Percentiles rank a stretch among this genome's conserved stretches.
Conservation (phyloP, 768 basidiomycete species). For the Rhodocollybia butyracea region DNA sequence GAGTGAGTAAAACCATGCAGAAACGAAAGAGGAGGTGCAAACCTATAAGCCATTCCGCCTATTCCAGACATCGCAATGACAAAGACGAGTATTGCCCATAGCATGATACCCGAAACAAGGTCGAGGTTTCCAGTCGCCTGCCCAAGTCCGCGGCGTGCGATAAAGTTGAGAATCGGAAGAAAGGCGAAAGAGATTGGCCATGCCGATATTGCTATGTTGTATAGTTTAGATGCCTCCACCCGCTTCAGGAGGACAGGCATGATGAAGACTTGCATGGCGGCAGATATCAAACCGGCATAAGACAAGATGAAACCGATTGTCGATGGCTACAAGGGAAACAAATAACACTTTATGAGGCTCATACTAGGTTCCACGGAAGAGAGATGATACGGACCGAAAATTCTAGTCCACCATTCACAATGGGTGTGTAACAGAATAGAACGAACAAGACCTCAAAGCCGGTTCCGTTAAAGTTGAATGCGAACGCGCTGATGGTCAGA, state of each 20-base stretch:
- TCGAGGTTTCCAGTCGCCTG: background rate
- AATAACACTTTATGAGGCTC: background rate
- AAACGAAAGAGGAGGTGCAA: background rate
- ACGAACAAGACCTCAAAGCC: slow-evolving; percentile 69
- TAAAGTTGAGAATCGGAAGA: slow-evolving; percentile 32
- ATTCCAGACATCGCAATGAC: background rate
- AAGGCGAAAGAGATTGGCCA: slow-evolving; percentile 48
- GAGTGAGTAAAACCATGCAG: background rate
- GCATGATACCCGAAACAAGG: background rate
- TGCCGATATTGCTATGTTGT: slow-evolving; percentile 49
- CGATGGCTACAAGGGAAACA: slow-evolving; percentile 20
- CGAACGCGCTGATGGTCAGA: slow-evolving; percentile 48
- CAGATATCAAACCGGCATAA: slow-evolving; percentile 42
- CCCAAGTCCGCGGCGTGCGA: slow-evolving; percentile 4
- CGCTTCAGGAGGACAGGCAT: slow-evolving; percentile 52
- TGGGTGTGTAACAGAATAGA: slow-evolving; percentile 62
- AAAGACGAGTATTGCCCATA: background rate
- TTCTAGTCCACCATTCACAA: slow-evolving; percentile 52
- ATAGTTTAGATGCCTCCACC: slow-evolving; percentile 46
- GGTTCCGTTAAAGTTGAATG: slow-evolving; percentile 51
- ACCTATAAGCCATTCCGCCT: slow-evolving; percentile 1
- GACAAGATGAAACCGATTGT: slow-evolving; percentile 56
- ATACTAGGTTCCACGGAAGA: background rate
- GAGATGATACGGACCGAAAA: slow-evolving; percentile 44
- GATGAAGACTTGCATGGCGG: slow-evolving; percentile 45